Evolutionary conservation across 495 filamentous ascomycete species (phyloP).

Genomic region (Xylaria flabelliformis): DNA sequence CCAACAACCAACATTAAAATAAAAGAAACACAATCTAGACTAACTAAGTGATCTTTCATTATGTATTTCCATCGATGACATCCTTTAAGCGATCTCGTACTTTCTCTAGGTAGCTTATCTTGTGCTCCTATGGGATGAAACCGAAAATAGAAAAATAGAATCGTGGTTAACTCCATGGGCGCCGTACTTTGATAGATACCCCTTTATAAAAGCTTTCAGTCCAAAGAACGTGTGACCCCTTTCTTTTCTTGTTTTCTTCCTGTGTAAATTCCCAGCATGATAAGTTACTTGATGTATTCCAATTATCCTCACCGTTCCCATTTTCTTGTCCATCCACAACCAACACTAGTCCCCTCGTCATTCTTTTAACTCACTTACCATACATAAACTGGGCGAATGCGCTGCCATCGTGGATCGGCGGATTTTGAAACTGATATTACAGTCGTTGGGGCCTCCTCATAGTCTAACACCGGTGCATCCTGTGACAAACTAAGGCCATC

Average conservation of each 20-base stretch:
- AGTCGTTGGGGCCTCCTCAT: slow-evolving; percentile 26
- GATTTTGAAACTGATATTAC: slow-evolving; percentile 27
- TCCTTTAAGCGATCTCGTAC: not conserved
- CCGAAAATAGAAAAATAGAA: slow-evolving; percentile 1
- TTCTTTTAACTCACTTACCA: slow-evolving; percentile 28
- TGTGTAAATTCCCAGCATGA: slow-evolving; percentile 13
- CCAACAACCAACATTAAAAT: not conserved
- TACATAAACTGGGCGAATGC: slow-evolving; percentile 34
- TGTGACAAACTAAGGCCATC: slow-evolving; percentile 1
- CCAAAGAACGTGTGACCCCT: slow-evolving; percentile 27
- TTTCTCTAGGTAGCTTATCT: slow-evolving; percentile 8
- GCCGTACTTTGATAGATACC: slow-evolving; percentile 22
- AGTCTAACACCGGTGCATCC: slow-evolving; percentile 12
- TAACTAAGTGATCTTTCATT: slow-evolving; percentile 1
- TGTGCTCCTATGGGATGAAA: not conserved
- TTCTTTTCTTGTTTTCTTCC: slow-evolving; percentile 10
- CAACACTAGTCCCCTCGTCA: not conserved
- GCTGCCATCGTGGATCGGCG: slow-evolving; percentile 34
- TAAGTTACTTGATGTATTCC: slow-evolving; percentile 14
- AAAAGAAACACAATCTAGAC: not conserved
- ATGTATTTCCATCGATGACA: slow-evolving; percentile 2
- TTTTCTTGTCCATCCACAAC: not conserved
- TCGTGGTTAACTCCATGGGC: slow-evolving; percentile 12
- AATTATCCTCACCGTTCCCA: slow-evolving; percentile 15
- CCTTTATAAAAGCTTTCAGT: slow-evolving; percentile 24